A percentile compares a stretch with the other conserved stretches of the same genome.
These are phyloP conservation scores for Paspalum vaginatum DNA, from an alignment of 176 grass and related monocot genomes.

Conservation along the genomic window DNA sequence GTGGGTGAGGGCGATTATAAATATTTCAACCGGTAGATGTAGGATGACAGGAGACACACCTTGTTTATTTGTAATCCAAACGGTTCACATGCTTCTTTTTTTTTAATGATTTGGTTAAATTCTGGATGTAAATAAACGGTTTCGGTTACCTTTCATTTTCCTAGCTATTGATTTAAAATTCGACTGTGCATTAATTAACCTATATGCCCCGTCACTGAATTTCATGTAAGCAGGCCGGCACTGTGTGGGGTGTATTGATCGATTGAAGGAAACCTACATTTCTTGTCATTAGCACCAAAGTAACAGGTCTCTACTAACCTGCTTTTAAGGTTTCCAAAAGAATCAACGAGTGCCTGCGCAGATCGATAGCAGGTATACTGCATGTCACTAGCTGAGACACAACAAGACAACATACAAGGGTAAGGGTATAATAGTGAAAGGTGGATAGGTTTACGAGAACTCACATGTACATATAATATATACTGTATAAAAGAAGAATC, in stretches of 20 bases:
- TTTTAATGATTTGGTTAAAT: background rate
- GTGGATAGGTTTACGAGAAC: slow-evolving; percentile 19
- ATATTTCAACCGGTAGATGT: too few relatives aligned
- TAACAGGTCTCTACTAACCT: slow-evolving; percentile 7
- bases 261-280: background rate
- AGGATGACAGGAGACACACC: too few relatives aligned
- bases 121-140: background rate
- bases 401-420: background rate
- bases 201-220: background rate
- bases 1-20: too few relatives aligned
- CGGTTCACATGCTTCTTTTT: background rate
- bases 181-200: too few relatives aligned
- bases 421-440: background rate
- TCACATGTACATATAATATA: background rate
- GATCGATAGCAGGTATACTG: background rate
- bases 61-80: background rate
- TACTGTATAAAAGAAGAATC: too few relatives aligned
- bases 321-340: background rate
- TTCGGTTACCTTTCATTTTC: background rate
- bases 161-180: background rate
- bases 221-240: background rate
- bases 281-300: background rate
- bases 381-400: too few relatives aligned
- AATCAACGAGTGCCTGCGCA: background rate
- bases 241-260: background rate